These are phyloP conservation scores for Huntiella omanensis DNA, from an alignment of 2,329 filamentous ascomycete species.

Conservation along the genomic window DNA sequence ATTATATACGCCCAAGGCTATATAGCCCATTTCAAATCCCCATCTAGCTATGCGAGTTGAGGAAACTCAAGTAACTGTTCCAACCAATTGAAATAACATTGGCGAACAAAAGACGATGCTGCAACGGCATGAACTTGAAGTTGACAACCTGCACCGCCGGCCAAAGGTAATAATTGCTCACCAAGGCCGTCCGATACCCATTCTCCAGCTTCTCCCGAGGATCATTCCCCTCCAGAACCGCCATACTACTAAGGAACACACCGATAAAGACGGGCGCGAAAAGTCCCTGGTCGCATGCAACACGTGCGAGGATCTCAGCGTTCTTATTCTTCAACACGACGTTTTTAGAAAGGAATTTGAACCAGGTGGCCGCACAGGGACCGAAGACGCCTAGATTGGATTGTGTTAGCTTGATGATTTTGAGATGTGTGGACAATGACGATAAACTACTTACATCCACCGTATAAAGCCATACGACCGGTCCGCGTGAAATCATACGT, in stretches of 20 bases:
- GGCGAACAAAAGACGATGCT: slow-evolving; percentile 70
- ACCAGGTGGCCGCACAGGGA: slow-evolving; percentile 76
- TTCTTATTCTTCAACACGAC: slow-evolving; percentile 46
- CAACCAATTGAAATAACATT: slow-evolving; percentile 57
- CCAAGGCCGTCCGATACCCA: slow-evolving; percentile 53
- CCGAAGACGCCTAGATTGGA: slow-evolving; percentile 48
- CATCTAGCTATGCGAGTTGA: slow-evolving; percentile 29
- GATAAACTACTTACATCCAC: slow-evolving; percentile 38
- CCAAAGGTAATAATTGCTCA: slow-evolving; percentile 79
- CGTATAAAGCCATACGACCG: slow-evolving; percentile 63
- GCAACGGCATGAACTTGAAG: slow-evolving; percentile 69
- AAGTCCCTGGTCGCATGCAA: slow-evolving; percentile 59
- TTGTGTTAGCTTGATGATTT: slow-evolving; percentile 1
- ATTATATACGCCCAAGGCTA: not conserved
- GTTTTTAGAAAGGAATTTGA: slow-evolving; percentile 53
- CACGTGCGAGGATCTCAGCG: slow-evolving; percentile 56
- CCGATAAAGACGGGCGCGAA: slow-evolving; percentile 75
- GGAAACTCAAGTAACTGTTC: slow-evolving; percentile 45
- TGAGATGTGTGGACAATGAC: too few relatives aligned
- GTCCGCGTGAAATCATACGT: slow-evolving; percentile 53
- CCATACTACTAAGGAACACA: slow-evolving; percentile 70
- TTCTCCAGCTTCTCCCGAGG: slow-evolving; percentile 48
- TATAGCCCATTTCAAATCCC: not conserved
- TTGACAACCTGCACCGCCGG: slow-evolving; percentile 70
- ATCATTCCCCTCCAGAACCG: slow-evolving; percentile 50